phyloP scores from a whole-genome alignment of 2,329 filamentous ascomycete genomes.

The Clonostachys chloroleuca region DNA sequence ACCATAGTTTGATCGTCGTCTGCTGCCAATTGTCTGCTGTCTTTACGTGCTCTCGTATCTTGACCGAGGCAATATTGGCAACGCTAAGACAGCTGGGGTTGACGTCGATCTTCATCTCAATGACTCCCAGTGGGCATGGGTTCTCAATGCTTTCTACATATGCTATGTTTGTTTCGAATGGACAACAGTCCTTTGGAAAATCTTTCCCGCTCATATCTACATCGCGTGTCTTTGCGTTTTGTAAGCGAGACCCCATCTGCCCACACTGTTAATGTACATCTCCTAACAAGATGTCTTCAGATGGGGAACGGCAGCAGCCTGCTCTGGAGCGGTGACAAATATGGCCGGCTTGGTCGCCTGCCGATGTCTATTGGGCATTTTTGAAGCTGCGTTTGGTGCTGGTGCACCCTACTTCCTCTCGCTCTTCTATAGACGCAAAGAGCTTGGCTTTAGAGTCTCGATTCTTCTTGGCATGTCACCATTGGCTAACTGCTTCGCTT shows the following conservation, averaged over 20 bases:
- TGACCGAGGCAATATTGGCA: constrained; percentile 12
- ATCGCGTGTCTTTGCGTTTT: constrained; percentile 4
- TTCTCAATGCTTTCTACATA: constrained; percentile 8
- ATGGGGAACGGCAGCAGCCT: neutral
- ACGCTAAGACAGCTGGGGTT: constrained; percentile 12
- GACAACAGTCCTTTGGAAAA: constrained; percentile 6
- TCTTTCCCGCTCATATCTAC: constrained; percentile 5
- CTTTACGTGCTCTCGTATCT: constrained; percentile 12
- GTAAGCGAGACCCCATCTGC: constrained; percentile 1
- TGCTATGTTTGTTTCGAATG: constrained; percentile 8
- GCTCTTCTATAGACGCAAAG: constrained; percentile 43
- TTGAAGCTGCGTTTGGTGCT: constrained; percentile 35
- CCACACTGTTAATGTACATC: neutral
- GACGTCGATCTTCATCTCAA: constrained; percentile 26
- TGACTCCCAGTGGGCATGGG: constrained; percentile 6
- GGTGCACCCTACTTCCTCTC: constrained; percentile 35
- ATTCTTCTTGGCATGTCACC: constrained; percentile 67
- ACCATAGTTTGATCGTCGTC: constrained; percentile 1
- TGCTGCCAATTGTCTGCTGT: constrained; percentile 3
- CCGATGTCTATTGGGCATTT: constrained; percentile 24
- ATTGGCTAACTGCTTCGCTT: constrained; percentile 63
- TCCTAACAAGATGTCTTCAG: neutral
- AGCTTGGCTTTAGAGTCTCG: constrained; percentile 67
- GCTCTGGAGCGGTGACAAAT: neutral
- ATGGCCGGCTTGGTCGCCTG: constrained; percentile 9